Base-by-base conservation (phyloP, 768 basidiomycete genomes). In the Termitomyces sp. region DNA sequence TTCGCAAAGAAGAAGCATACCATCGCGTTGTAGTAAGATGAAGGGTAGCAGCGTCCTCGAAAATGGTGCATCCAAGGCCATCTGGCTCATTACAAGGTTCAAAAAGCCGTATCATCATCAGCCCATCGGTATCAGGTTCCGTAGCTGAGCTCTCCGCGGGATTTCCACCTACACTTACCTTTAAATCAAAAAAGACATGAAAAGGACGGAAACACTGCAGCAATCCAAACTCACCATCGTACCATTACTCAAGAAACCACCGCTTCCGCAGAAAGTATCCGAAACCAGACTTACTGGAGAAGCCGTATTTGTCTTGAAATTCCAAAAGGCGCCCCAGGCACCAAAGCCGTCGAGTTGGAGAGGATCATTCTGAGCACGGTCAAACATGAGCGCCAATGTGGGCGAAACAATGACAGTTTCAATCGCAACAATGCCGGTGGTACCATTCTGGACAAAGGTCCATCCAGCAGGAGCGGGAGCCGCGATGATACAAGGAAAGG, bases 1-100 rank as follows among this genome's bases (percentile, higher is more conserved):
- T 66, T 38, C 74, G 67, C 10, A 75, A 63, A 40, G 76, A 71
- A 14, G 76, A 74, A 4, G 78, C 69, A 50, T 79, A 78, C 78
- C 78, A 79, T 26, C 78, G 64, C 0, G 69, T 69, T 38, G 73
- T 72, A 12, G 71, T 71, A 46, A 79, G 68, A 47, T 74, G 74
- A 12, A 76, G 62, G 0, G 58, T 70, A 9, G 57, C 67, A 18
- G 72, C 74, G 50, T 76, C 71, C 48, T 79, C 77, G 28, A 75
- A 70, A 2, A 79, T 55, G 5, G 70, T 72, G 51, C 78, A 78
- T 14, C 69, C 68, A 9, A 59, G 61, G 16, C 64, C 64, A 12
- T 55, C 59, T n/a, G 55, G 52, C 60, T 74, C 68, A 13, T 68
- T 64, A 59, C 78, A 79, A 8, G 77, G 77, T 18, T 73, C 74